Conservation (phyloP, 495 filamentous ascomycete species). For the Talaromyces liani region DNA sequence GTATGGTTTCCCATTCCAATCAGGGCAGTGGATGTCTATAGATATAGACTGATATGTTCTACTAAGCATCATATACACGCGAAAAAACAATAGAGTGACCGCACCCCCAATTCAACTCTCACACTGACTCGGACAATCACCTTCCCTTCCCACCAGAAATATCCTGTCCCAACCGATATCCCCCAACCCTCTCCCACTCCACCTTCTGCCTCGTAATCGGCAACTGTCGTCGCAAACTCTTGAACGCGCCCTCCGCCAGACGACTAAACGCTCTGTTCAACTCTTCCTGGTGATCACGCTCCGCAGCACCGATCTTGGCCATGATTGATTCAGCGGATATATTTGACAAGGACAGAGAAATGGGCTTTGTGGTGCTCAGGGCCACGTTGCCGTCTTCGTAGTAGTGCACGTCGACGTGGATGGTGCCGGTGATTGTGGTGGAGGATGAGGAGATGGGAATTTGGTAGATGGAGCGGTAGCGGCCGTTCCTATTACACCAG, state of each 20-base stretch:
- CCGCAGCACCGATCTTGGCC: conserved; percentile 64
- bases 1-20: neutral
- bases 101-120: too few relatives aligned
- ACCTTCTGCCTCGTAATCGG: conserved; percentile 98
- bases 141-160: conserved; percentile 42
- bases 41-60: neutral
- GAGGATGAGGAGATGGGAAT: conserved; percentile 55
- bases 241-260: conserved; percentile 91
- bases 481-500: conserved; percentile 65
- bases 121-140: conserved; percentile 9
- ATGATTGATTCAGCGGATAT: conserved; percentile 60
- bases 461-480: conserved; percentile 81
- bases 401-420: conserved; percentile 77
- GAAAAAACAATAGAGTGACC: neutral
- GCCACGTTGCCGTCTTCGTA: conserved; percentile 99
- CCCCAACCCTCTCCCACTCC: conserved; percentile 99
- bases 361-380: conserved; percentile 72
- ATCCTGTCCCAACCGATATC: conserved; percentile 75
- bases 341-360: conserved; percentile 50
- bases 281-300: conserved; percentile 94
- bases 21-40: neutral
- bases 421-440: conserved; percentile 33
- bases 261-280: conserved; percentile 82
- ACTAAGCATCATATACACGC: neutral
- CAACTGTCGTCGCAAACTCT: conserved; percentile 82